A percentile compares a stretch with the other conserved stretches of the same genome.
These are phyloP conservation scores for Colletotrichum gigasporum DNA, from an alignment of 2,329 filamentous ascomycete genomes.

Conservation along the genomic window DNA sequence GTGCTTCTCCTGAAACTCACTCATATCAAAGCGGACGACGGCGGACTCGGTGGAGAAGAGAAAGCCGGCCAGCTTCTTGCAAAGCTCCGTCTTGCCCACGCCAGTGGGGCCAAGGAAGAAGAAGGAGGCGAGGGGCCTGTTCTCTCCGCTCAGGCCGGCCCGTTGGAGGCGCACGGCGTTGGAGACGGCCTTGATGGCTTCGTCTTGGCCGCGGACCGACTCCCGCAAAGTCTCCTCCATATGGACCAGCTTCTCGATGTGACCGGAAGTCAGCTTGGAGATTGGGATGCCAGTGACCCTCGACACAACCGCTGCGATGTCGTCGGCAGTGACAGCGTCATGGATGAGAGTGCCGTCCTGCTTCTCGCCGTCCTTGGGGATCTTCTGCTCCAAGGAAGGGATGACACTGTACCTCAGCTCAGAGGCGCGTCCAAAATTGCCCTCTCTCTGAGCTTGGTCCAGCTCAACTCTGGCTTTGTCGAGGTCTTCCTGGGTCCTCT, in stretches of 20 bases:
- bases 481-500: slow-evolving; percentile 86
- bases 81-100: slow-evolving; percentile 96
- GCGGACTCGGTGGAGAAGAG: slow-evolving; percentile 92
- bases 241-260: slow-evolving; percentile 92
- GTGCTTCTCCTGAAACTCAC: slow-evolving; percentile 96
- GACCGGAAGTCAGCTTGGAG: slow-evolving; percentile 89
- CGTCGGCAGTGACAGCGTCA: slow-evolving; percentile 93
- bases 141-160: slow-evolving; percentile 90
- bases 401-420: slow-evolving; percentile 91
- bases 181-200: slow-evolving; percentile 89
- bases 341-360: slow-evolving; percentile 75
- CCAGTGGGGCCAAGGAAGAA: slow-evolving; percentile 98
- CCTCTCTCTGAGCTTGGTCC: slow-evolving; percentile 86
- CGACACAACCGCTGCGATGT: slow-evolving; percentile 92
- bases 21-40: slow-evolving; percentile 96
- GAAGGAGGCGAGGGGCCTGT: slow-evolving; percentile 90
- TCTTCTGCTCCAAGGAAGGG: slow-evolving; percentile 78
- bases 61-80: slow-evolving; percentile 94
- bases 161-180: slow-evolving; percentile 94
- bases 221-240: slow-evolving; percentile 92
- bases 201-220: slow-evolving; percentile 91
- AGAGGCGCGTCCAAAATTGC: slow-evolving; percentile 89
- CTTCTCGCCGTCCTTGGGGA: slow-evolving; percentile 77
- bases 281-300: slow-evolving; percentile 93
- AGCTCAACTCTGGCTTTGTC: slow-evolving; percentile 87